Evolutionary conservation across 305 asterid species (phyloP), one percentile per base, ranked within the genome.

Genomic region (Fraxinus platypoda): DNA sequence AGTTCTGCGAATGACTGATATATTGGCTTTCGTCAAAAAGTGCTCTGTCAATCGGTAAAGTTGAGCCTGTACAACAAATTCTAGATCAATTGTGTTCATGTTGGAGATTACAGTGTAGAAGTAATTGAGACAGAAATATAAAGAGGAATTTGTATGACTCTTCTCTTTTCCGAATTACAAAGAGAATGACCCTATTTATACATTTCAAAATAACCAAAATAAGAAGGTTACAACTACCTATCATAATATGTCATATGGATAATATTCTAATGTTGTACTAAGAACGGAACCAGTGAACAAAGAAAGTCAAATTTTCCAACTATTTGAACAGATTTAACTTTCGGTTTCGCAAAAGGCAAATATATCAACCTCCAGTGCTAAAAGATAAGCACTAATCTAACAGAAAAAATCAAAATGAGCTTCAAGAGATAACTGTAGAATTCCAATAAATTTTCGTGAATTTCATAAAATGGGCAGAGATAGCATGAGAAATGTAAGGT

Each of bases 11-110:
- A 88, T 87, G 46, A 83, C 86, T 33, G 91, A 81, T 74, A 90
- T 81, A 84, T 94, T 92, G 84, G 94, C 88, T 87, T 91, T 95
- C 87, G 90, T 90, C 89, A 97, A 86, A 84, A 97, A 89, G 90
- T 91, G 95, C 88, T 97, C 99, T 0, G 97, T 83, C 77, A 97
- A 87, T 87, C 97, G 98, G 93, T 94, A 88, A 87, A 97, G 97
- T 89, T 97, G 99, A 86, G 92, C 94, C 99, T 97, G 90, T 78
- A 85, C 30, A 78, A 81, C 43, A 87, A 78, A 64, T 15, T 31
- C 37, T 59, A 37, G 78, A 75, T 84, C 84, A 59, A 64, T 81
- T 26, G 74, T 26, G 74, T 72, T 33, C n/a, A 17, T 34, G 76
- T 34, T 33, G 76, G 76, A 72, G 21, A 72, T 72, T 34, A 72